Base-by-base conservation (phyloP, 1,139 yeast species). In the Petasospora fabianii region DNA sequence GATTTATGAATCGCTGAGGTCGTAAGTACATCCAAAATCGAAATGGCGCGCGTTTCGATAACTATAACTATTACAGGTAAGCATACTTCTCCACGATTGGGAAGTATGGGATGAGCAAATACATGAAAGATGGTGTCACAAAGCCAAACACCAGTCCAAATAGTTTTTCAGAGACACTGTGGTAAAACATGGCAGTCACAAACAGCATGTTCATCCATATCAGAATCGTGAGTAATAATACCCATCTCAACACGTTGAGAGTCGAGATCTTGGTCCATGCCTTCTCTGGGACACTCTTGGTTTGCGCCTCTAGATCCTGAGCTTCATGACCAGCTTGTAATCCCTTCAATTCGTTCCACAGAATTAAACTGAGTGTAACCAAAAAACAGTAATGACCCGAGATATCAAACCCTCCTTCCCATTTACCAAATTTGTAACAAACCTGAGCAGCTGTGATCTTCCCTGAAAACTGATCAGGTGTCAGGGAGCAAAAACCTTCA, bases 321-420 rank as follows among this genome's bases (percentile, higher is more conserved):
- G 24, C n/a, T 5, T 24, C 5, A 14, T 16, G 30, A 6, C 11
- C 20, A 7, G n/a, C 6, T 13, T 21, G 14, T 5, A 39, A 16
- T 10, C 12, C 11, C 11, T 19, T 24, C 30, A 68, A 38, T 41
- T 68, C 75, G 32, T 62, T 53, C 64, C 73, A 60, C 3, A 73
- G 42, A 7, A 75, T 58, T 43, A 74, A 50, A 40, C 78, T 69
- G 31, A 73, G 61, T n/a, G 77, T 71, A 2, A 70, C 58, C 4
- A 79, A 49, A 34, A 79, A 68, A 49, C 75, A 74, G 43, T 71
- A 73, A 55, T 81, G 88, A 0, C 88, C 86, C 20, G 85, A 78
- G 1, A 73, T 58, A 54, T 80, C 86, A 47, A 77, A 76, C 4
- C 82, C 83, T 27, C 75, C 72, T 6, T 55, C 56, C 83, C 85